Conservation (phyloP, 1,284 basidiomycete genomes). For the Rhizoctonia solani region DNA sequence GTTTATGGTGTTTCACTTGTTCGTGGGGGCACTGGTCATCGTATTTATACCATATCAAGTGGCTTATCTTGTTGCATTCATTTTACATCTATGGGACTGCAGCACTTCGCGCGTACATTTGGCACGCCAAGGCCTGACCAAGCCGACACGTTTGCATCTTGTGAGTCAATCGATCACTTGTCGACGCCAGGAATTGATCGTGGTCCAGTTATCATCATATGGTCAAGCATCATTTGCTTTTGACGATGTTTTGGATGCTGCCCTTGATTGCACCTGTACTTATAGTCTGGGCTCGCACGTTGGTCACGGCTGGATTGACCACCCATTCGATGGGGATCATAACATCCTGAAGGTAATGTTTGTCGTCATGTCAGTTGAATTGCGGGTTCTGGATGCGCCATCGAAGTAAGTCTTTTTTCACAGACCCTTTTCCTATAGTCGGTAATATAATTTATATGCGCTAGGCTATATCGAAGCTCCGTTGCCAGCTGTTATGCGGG, state of each 20-base stretch:
- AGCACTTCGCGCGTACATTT: conserved; percentile 42
- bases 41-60: conserved; percentile 85
- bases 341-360: conserved; percentile 68
- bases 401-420: conserved; percentile 50
- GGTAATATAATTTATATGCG: conserved; percentile 29
- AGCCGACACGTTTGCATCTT: not conserved
- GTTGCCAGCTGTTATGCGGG: conserved; percentile 55
- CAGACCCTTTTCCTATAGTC: conserved; percentile 39
- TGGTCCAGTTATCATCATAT: conserved; percentile 43
- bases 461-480: conserved; percentile 50
- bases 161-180: not conserved
- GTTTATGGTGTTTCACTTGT: conserved; percentile 37
- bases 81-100: conserved; percentile 73
- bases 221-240: conserved; percentile 65
- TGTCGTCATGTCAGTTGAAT: conserved; percentile 58
- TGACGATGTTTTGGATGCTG: conserved; percentile 82
- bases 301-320: conserved; percentile 70
- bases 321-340: conserved; percentile 80
- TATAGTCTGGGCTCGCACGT: conserved; percentile 87
- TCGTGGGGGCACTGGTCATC: conserved; percentile 70
- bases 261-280: conserved; percentile 81
- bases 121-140: conserved; percentile 4
- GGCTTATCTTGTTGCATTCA: conserved; percentile 79
- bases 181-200: conserved; percentile 31
- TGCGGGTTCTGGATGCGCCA: conserved; percentile 53